phyloP scores from a whole-genome alignment of 306 rosid genomes.

The Ormosia emarginata region DNA sequence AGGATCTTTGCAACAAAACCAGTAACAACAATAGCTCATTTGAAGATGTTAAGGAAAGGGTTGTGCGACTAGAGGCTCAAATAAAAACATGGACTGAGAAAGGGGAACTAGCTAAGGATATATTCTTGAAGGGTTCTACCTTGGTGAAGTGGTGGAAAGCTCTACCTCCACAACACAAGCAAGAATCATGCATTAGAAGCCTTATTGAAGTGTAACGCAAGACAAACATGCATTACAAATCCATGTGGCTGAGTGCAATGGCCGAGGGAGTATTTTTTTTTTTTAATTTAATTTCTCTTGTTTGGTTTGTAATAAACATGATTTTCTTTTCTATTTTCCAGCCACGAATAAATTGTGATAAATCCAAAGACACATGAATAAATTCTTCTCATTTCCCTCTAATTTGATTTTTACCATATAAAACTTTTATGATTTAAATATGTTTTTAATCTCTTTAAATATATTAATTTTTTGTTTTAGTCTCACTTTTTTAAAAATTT shows the following conservation, averaged over 20 bases:
- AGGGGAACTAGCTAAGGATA: constrained; percentile 19
- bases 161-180: constrained; percentile 26
- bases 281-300: too few species aligned
- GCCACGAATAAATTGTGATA: neutral
- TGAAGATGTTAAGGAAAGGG: neutral
- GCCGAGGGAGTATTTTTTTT: neutral
- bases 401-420: too few species aligned
- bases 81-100: constrained; percentile 25
- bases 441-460: too few species aligned
- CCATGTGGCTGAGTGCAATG: neutral
- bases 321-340: neutral
- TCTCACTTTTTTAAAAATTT: too few species aligned
- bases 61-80: constrained; percentile 17
- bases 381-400: neutral
- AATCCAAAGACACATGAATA: too few species aligned
- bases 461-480: too few species aligned
- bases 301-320: neutral
- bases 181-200: constrained; percentile 10
- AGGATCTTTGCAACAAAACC: constrained; percentile 35
- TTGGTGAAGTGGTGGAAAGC: constrained; percentile 51
- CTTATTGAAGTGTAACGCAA: neutral
- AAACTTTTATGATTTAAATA: too few species aligned
- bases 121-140: constrained; percentile 44
- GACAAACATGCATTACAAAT: neutral
- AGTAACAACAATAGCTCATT: neutral